These are phyloP conservation scores for Boletus fagicola DNA, from an alignment of 768 basidiomycete species.

Conservation along the genomic window DNA sequence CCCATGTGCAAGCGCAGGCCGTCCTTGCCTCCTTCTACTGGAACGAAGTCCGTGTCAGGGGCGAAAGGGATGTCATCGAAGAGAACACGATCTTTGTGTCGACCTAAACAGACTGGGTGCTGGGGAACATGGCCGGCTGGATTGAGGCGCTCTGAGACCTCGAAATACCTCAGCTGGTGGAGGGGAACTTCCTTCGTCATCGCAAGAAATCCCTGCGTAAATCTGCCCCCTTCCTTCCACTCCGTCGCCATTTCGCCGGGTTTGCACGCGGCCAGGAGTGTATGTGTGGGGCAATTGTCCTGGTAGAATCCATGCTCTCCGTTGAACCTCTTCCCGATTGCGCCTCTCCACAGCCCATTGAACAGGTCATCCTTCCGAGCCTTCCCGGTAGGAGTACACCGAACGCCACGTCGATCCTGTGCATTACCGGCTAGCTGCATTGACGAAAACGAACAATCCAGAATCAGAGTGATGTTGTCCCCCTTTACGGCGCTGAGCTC, in stretches of 20 bases:
- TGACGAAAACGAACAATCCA: slow-evolving; percentile 62
- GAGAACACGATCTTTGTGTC: slow-evolving; percentile 45
- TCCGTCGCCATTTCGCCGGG: slow-evolving; percentile 57
- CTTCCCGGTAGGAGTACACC: slow-evolving; percentile 62
- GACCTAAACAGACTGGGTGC: slow-evolving; percentile 50
- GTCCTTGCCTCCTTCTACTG: slow-evolving; percentile 41
- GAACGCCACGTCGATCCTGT: slow-evolving; percentile 47
- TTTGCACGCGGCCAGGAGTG: slow-evolving; percentile 56
- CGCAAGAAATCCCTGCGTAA: slow-evolving; percentile 56
- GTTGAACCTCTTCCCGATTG: slow-evolving; percentile 37
- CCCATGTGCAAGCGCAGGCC: slow-evolving; percentile 54
- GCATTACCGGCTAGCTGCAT: slow-evolving; percentile 38
- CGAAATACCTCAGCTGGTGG: slow-evolving; percentile 50
- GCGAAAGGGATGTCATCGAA: slow-evolving; percentile 59
- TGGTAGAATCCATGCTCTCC: slow-evolving; percentile 47
- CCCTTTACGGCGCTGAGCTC: slow-evolving; percentile 59
- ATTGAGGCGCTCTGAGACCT: slow-evolving; percentile 46
- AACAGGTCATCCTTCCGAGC: slow-evolving; percentile 54
- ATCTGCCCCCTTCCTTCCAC: slow-evolving; percentile 59
- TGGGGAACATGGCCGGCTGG: slow-evolving; percentile 40
- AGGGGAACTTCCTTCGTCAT: slow-evolving; percentile 46
- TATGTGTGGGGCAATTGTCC: slow-evolving; percentile 42
- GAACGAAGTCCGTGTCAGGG: slow-evolving; percentile 46
- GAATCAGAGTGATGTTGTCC: slow-evolving; percentile 65
- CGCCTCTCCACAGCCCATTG: slow-evolving; percentile 51